Evolutionary conservation across 257 asterid genomes (phyloP), one percentile per base, ranked within the genome.

Genomic region (Solanum corneliomulleri): DNA sequence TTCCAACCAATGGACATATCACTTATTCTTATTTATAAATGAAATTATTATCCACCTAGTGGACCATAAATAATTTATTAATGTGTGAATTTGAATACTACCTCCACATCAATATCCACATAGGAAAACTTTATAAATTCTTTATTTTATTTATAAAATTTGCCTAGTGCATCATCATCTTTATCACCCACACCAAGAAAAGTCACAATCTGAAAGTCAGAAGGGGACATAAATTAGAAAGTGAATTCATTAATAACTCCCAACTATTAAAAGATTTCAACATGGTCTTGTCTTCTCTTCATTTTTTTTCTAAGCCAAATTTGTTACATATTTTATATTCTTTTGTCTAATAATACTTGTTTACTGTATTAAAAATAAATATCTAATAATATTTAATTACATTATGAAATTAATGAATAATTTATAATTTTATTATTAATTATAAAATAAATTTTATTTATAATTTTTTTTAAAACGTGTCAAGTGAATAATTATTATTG

Each of bases 391-490:
- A 1, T 1, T 35, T 35, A 35, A 5, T 35, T 4, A 35, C 1
- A 35, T 35, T 4, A 35, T 35, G 7, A 35, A 35, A 35, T 35
- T 35, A 5, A 35, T 35, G 39, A 37, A 37, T 37, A 0, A 37
- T 37, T 37, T 37, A 37, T 37, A 5, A 5, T 37, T 37, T 37
- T 37, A 37, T 37, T 1, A 37, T 37, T 37, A 37, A 37, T 37
- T 37, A 37, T 37, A 37, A 37, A 1, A 37, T 37, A 37, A 37
- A 6, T 37, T 37, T 37, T 35, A 35, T 6, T 37, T 37, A 37
- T 37, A 37, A 4, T 3, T 37, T 37, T 1, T 35, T 0, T 5
- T 0, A 5, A 6, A 37, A 6, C 0, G 1, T 37, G 1, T 37
- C 0, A 37, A 1, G 0, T 37, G 2, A 37, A 37, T 1, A 35